Evolutionary conservation across 2,329 filamentous ascomycete genomes (phyloP).

Genomic region (Diplodia corticola): DNA sequence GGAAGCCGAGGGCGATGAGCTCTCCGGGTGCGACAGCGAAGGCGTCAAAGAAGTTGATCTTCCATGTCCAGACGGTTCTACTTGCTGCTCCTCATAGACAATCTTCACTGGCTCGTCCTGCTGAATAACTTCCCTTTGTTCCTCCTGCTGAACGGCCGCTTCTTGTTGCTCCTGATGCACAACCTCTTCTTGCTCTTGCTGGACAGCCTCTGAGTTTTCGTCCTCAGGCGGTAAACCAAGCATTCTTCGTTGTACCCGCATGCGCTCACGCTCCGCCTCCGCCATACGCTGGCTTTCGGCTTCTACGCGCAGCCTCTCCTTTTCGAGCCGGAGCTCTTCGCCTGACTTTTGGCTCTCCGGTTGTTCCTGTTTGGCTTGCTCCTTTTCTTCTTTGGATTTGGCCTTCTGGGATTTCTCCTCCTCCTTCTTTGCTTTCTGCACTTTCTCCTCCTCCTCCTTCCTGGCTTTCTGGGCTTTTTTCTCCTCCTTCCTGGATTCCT

Average conservation of each 20-base stretch:
- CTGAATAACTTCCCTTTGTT: not conserved
- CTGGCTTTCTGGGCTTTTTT: slow-evolving; percentile 33
- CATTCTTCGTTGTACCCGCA: slow-evolving; percentile 12
- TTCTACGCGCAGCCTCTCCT: slow-evolving; percentile 32
- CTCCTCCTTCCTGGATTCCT: slow-evolving; percentile 35
- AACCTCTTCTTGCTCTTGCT: no score
- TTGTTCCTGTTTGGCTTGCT: slow-evolving; percentile 26
- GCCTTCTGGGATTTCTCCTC: slow-evolving; percentile 32
- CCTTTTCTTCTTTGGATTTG: slow-evolving; percentile 25
- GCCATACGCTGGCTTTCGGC: slow-evolving; percentile 28
- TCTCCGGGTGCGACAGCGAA: not conserved
- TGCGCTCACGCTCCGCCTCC: slow-evolving; percentile 9
- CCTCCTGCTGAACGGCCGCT: not conserved
- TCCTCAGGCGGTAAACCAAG: slow-evolving; percentile 18
- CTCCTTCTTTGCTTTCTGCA: slow-evolving; percentile 37
- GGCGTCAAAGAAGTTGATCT: not conserved
- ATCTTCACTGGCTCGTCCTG: not conserved
- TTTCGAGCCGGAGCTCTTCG: slow-evolving; percentile 29
- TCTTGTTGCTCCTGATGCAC: not conserved
- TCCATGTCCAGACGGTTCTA: not conserved
- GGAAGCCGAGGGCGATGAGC: not conserved
- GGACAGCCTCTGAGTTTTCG: not conserved
- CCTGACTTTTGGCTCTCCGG: slow-evolving; percentile 24
- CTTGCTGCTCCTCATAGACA: not conserved
- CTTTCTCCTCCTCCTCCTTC: slow-evolving; percentile 44